A percentile compares a stretch with the other conserved stretches of the same genome.
These are phyloP conservation scores for Suillus spraguei DNA, from an alignment of 768 basidiomycete species.

Conservation along the genomic window DNA sequence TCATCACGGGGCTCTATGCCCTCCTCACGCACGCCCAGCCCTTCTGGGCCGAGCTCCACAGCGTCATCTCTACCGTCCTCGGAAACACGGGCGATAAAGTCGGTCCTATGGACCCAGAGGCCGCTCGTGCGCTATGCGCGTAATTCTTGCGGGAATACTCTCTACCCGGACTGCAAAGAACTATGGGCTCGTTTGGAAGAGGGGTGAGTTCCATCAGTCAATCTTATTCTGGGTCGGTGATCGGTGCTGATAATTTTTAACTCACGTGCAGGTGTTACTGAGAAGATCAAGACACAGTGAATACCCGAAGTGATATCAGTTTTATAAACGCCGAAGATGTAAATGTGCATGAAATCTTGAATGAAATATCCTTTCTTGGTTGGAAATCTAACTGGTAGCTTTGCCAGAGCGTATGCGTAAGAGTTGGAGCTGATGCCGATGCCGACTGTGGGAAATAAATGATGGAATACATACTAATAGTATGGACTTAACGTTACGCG, in stretches of 20 bases:
- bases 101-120: conserved; percentile 59
- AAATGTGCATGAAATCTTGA: background rate
- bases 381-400: too few relatives aligned
- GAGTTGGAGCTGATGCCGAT: too few relatives aligned
- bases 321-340: background rate
- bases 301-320: background rate
- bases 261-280: conserved; percentile 14
- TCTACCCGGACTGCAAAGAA: conserved; percentile 65
- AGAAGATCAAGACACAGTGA: conserved; percentile 33
- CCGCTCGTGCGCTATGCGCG: conserved; percentile 74
- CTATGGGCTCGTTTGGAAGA: conserved; percentile 39
- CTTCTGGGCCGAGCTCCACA: conserved; percentile 69
- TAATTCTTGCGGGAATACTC: conserved; percentile 65
- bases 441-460: too few relatives aligned
- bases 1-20: conserved; percentile 77
- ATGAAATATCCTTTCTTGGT: background rate
- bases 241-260: background rate
- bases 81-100: conserved; percentile 39
- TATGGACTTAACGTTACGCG: too few relatives aligned
- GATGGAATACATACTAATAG: too few relatives aligned
- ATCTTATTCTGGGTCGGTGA: background rate
- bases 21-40: conserved; percentile 87
- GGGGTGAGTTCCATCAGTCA: conserved; percentile 16
- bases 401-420: too few relatives aligned
- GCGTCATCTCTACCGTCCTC: conserved; percentile 47